Base-by-base conservation (phyloP, 2,329 filamentous ascomycete genomes). In the Davidsoniella eucalypti region DNA sequence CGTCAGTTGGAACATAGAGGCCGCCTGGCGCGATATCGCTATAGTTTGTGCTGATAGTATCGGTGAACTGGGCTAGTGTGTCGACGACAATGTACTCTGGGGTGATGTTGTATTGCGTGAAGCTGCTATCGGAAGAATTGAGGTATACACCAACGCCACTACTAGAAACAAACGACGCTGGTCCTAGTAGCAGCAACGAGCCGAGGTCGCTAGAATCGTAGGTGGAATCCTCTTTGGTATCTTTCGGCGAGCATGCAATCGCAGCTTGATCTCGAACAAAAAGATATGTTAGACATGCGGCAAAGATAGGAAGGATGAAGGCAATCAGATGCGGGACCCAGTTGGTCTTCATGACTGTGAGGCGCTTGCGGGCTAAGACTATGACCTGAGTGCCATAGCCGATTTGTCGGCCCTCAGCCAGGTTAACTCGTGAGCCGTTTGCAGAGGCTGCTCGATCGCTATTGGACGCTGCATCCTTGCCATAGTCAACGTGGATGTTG, bases 301-400 rank as follows among this genome's bases (percentile, higher is more conserved):
- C 84, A 51, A 87, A 69, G 49, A 95, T 75, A 0, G 88, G 88
- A 10, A 94, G 76, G 1, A 87, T 56, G 37, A 94, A 71, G 1
- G 86, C 87, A 2, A 79, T 78, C 6, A 80, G 60, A 52, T 87
- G 87, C 0, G 87, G 83, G 43, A 90, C 69, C 63, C 79, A 84
- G 60, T 90, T 94, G 36, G 82, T 73, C 57, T 82, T 80, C 47
- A 94, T 69, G 36, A 95, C 82, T 0, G 78, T 87, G 52, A 78
- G 67, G 26, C 88, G 75, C 63, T 95, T 95, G 49, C 70, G 67
- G 61, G 93, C 86, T 5, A 95, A 67, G 1, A 93, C 81, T 59
- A 71, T 67, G 0, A 77, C 76, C 66, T 95, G 88, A 55, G 71
- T 72, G 42, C 75, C 63, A 61, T 85, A 82, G 3, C 80, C 75